phyloP scores from a whole-genome alignment of 257 asterid species.

The Nicotiana paniculata region DNA sequence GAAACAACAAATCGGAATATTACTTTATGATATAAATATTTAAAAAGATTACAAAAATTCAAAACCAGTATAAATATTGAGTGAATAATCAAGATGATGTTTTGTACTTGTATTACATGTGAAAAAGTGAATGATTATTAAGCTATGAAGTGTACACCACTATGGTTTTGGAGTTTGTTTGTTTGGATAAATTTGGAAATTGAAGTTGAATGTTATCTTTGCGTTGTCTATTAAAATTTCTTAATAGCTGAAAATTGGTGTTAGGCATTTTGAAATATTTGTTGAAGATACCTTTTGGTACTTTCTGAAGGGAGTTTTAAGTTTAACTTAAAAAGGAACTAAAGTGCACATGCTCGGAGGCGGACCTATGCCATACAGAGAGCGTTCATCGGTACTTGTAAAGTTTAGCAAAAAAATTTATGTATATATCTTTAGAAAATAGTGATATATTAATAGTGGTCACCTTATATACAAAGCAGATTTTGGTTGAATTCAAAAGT shows the following conservation, averaged over 20 bases:
- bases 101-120: background rate
- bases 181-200: background rate
- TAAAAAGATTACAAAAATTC: background rate
- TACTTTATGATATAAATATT: background rate
- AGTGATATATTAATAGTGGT: no score
- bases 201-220: background rate
- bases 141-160: slow-evolving; percentile 11
- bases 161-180: background rate
- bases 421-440: no score
- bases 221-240: background rate
- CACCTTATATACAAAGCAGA: no score
- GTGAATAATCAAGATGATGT: background rate
- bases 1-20: background rate
- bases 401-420: no score
- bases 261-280: background rate
- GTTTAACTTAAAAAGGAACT: background rate
- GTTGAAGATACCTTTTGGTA: background rate
- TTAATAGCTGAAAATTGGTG: background rate
- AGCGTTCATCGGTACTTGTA: no score
- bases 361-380: no score
- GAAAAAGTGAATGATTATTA: background rate
- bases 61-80: background rate
- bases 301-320: background rate
- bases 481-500: no score
- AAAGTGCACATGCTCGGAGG: background rate